phyloP scores from a whole-genome alignment of 140 eudicot genomes.

The Anethum foeniculum region DNA sequence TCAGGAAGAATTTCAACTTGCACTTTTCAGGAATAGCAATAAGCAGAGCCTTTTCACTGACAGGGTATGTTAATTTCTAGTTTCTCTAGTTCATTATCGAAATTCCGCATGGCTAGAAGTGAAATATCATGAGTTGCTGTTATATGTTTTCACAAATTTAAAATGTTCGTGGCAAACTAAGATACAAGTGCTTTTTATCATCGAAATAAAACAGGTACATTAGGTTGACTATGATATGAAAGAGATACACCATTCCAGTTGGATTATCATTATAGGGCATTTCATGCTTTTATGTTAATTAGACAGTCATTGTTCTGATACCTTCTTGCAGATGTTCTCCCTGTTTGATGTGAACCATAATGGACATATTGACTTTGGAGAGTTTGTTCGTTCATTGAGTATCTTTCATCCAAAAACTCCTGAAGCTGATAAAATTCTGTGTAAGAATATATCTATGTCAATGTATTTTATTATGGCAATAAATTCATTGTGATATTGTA shows the following conservation, averaged over 20 bases:
- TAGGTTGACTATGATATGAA: neutral
- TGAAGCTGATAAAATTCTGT: slow-evolving; percentile 2
- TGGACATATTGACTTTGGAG: slow-evolving; percentile 4
- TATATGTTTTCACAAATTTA: neutral
- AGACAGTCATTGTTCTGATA: neutral
- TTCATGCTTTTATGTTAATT: neutral
- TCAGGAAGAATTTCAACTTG: slow-evolving; percentile 9
- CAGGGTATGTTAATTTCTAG: neutral
- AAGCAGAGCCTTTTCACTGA: slow-evolving; percentile 1
- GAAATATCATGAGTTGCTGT: neutral
- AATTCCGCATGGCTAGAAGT: neutral
- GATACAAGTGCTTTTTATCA: neutral
- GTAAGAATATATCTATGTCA: neutral
- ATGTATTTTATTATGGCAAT: neutral
- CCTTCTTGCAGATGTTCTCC: neutral
- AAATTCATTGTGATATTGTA: neutral
- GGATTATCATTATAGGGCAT: neutral
- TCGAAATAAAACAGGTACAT: neutral
- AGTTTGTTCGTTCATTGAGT: neutral
- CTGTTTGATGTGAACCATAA: neutral
- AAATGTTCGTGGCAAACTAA: neutral
- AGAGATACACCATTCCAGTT: neutral
- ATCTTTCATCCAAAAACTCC: slow-evolving; percentile 10
- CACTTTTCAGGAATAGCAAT: slow-evolving; percentile 5
- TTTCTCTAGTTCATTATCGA: neutral